Evolutionary conservation across 257 asterid genomes (phyloP), one percentile per base, ranked within the genome.

Genomic region (Gentiana macrophylla): DNA sequence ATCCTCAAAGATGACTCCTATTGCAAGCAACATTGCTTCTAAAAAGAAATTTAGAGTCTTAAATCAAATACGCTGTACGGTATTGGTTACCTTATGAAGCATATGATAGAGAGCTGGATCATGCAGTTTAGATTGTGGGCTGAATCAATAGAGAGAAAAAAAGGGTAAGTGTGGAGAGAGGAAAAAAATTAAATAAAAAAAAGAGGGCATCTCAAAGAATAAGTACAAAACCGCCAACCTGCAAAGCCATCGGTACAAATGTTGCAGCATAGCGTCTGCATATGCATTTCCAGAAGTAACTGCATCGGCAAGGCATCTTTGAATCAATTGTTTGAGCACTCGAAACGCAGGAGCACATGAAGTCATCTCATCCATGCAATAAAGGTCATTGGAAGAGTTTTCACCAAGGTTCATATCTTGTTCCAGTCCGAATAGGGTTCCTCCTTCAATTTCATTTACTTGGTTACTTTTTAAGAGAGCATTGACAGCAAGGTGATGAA

Each of bases 191-290:
- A 61, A 53, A 55, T 41, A 13, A 55, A 35, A 5, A n/a, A 43
- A 44, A 35, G 33, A 41, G 35, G 32, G 34, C 49, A 24, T n/a
- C 4, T 10, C 35, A 35, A 15, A 52, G 12, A 52, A 59, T 15
- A 51, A 34, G 60, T 45, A 52, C 32, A 37, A 53, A 37, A 59
- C 5, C 46, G 50, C 12, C 12, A 60, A 91, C 98, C 98, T 91
- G 98, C 98, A 87, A 62, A 87, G 86, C 98, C 98, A 92, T 61
- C 98, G 83, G 78, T 85, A 85, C 73, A 92, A 76, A 74, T 88
- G 86, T 76, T 87, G 97, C 76, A 92, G 65, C 52, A 88, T 72
- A 67, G 90, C 84, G 78, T 92, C 95, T 37, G 98, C 98, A 74
- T 82, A 86, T 63, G 81, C 83, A 75, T 85, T 92, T 72, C 98